A percentile compares a stretch with the other conserved stretches of the same genome.
Conservation (phyloP, 306 rosid genomes). For the Calophaca sinica region DNA sequence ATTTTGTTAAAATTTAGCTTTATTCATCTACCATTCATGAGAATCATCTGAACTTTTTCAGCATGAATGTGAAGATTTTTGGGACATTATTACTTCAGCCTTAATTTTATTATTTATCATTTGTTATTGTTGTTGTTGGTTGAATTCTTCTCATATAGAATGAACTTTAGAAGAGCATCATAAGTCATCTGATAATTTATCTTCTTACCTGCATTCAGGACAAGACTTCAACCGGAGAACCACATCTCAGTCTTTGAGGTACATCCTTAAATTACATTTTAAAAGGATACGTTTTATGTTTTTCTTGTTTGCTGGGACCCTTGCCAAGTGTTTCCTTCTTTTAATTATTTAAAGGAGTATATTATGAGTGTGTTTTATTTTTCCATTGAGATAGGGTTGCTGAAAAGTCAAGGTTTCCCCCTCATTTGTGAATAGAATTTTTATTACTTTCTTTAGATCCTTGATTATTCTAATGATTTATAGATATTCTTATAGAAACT, state of each 20-base stretch:
- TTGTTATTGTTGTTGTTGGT: background rate
- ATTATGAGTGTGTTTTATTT: background rate
- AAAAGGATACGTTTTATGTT: background rate
- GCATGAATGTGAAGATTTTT: too few relatives aligned
- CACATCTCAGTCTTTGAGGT: slow-evolving; percentile 55
- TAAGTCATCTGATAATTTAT: slow-evolving; percentile 39
- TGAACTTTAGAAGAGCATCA: slow-evolving; percentile 15
- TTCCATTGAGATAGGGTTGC: background rate
- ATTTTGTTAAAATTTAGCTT: too few relatives aligned
- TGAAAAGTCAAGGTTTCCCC: background rate
- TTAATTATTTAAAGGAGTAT: background rate
- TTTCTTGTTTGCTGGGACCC: background rate
- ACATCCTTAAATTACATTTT: slow-evolving; percentile 23
- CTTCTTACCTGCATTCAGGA: slow-evolving; percentile 45
- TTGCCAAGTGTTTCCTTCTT: slow-evolving; percentile 2
- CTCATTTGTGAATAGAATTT: background rate
- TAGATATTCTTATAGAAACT: slow-evolving; percentile 19
- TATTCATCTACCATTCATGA: too few relatives aligned
- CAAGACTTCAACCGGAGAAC: slow-evolving; percentile 48
- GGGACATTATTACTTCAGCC: too few relatives aligned
- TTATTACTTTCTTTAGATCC: background rate
- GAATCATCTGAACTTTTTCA: too few relatives aligned
- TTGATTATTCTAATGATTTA: slow-evolving; percentile 11
- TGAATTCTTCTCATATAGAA: slow-evolving; percentile 14
- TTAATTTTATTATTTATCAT: too few relatives aligned